These are phyloP conservation scores for Protomyces pachydermus DNA, from an alignment of 1,139 yeast species.

Conservation along the genomic window DNA sequence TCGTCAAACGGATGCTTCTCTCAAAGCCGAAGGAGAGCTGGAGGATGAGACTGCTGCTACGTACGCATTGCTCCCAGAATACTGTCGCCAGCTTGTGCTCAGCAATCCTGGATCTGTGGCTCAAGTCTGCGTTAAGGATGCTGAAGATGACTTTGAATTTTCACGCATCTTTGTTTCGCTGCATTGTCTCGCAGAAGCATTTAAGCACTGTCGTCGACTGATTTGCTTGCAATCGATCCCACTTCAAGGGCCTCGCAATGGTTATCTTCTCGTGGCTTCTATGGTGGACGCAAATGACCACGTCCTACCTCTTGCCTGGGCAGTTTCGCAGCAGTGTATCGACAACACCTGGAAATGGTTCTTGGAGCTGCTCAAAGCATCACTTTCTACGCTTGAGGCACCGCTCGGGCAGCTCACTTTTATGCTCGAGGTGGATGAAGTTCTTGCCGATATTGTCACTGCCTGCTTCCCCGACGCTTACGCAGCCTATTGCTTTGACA, in stretches of 20 bases:
- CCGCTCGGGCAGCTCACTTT: neutral
- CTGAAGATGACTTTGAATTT: neutral
- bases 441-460: neutral
- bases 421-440: neutral
- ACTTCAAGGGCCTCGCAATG: neutral
- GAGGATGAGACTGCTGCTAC: neutral
- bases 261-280: neutral
- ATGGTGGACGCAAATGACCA: neutral
- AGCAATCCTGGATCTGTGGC: neutral
- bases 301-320: neutral
- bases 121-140: neutral
- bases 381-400: neutral
- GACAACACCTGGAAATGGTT: neutral
- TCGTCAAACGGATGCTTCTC: neutral
- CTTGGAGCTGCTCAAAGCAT: neutral
- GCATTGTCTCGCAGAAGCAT: neutral
- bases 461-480: neutral
- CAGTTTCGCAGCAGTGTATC: neutral
- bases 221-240: neutral
- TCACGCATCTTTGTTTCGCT: neutral
- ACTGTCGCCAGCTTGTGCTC: neutral
- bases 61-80: neutral
- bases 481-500: neutral
- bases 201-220: neutral
- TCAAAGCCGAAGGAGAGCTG: neutral